These are phyloP conservation scores for Mycena galericulata DNA, from an alignment of 768 basidiomycete genomes.

Conservation along the genomic window DNA sequence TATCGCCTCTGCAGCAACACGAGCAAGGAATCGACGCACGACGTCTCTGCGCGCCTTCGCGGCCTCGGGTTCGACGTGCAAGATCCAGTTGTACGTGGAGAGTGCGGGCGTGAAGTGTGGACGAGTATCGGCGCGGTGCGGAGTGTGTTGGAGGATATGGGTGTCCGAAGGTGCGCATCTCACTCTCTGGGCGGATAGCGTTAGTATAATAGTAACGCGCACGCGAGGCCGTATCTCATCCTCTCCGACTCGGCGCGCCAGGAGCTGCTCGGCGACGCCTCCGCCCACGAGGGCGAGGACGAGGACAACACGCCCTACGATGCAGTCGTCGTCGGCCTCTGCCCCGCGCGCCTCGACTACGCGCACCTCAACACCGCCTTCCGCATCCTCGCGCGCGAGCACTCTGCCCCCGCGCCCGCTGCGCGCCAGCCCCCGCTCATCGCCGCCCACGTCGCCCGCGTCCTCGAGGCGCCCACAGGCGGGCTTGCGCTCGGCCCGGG, in stretches of 20 bases:
- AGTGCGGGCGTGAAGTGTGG: slow-evolving; percentile 58
- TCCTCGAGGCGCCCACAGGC: slow-evolving; percentile 58
- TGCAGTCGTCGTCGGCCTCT: slow-evolving; percentile 73
- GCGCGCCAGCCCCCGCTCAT: slow-evolving; percentile 54
- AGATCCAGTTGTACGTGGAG: slow-evolving; percentile 15
- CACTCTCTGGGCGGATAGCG: slow-evolving; percentile 12
- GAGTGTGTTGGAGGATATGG: slow-evolving; percentile 54
- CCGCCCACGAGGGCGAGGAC: background rate
- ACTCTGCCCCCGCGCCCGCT: slow-evolving; percentile 8
- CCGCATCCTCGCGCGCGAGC: slow-evolving; percentile 66
- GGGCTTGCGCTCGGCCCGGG: slow-evolving; percentile 77
- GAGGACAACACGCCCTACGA: slow-evolving; percentile 53
- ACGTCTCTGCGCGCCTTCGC: slow-evolving; percentile 56
- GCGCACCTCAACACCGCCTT: slow-evolving; percentile 72
- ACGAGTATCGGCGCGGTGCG: slow-evolving; percentile 74
- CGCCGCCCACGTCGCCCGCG: slow-evolving; percentile 70
- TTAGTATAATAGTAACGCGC: background rate
- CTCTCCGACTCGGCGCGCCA: slow-evolving; percentile 62
- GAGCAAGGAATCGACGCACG: slow-evolving; percentile 68
- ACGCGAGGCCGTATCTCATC: slow-evolving; percentile 64
- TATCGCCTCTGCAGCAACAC: slow-evolving; percentile 77
- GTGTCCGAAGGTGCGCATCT: slow-evolving; percentile 53
- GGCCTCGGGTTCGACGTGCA: slow-evolving; percentile 63
- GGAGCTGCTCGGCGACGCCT: slow-evolving; percentile 47
- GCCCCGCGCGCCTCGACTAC: slow-evolving; percentile 65